phyloP scores from a whole-genome alignment of 768 basidiomycete genomes.

The Scleroderma citrinum region DNA sequence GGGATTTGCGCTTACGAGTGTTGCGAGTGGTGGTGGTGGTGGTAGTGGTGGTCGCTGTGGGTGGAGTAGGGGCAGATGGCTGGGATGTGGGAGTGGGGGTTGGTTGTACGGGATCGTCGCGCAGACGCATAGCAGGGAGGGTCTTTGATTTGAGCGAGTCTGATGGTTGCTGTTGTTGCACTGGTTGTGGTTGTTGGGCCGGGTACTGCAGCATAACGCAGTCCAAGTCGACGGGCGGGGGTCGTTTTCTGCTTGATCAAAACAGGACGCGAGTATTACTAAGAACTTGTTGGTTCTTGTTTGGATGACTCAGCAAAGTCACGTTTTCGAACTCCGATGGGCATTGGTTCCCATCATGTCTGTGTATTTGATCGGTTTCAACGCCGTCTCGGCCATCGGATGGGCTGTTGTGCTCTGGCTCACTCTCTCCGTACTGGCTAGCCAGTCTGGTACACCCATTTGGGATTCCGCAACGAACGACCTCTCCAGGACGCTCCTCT shows the following conservation, averaged over 20 bases:
- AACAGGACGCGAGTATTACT: slow-evolving; percentile 32
- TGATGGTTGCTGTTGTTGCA: slow-evolving; percentile 12
- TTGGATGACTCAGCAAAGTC: no score
- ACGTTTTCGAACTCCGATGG: no score
- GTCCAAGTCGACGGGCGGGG: neutral
- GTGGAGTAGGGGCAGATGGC: slow-evolving; percentile 3
- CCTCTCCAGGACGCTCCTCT: slow-evolving; percentile 31
- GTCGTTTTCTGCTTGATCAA: neutral
- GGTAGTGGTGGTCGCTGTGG: slow-evolving; percentile 2
- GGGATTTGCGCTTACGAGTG: slow-evolving; percentile 64
- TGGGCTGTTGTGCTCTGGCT: slow-evolving; percentile 69
- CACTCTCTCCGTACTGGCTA: slow-evolving; percentile 42
- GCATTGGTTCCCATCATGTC: no score
- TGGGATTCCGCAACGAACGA: slow-evolving; percentile 24
- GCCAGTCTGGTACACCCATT: slow-evolving; percentile 15
- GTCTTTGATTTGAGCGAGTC: slow-evolving; percentile 14
- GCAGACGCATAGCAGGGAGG: slow-evolving; percentile 47
- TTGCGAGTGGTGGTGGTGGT: slow-evolving; percentile 19
- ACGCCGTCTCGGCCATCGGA: slow-evolving; percentile 62
- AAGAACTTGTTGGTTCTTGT: slow-evolving; percentile 27
- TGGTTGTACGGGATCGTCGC: slow-evolving; percentile 42
- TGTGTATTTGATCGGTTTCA: slow-evolving; percentile 81
- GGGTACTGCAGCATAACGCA: slow-evolving; percentile 25
- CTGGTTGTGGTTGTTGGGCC: slow-evolving; percentile 9
- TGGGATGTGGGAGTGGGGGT: slow-evolving; percentile 14